phyloP scores from a whole-genome alignment of 805 yeast species.

The Spencermartinsiella europaea region DNA sequence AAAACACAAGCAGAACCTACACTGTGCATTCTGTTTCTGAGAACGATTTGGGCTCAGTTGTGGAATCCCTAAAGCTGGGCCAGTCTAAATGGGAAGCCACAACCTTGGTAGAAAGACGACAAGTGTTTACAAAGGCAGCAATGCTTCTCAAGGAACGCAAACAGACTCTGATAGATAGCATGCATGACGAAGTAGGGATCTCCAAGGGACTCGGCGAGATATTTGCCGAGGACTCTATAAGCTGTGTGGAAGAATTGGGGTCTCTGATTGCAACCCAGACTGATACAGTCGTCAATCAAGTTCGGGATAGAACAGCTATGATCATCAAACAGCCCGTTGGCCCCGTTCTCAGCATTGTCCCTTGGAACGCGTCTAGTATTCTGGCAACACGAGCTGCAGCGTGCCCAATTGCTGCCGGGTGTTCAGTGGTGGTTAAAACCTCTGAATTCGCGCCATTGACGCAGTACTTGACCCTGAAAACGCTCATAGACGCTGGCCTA shows the following conservation, averaged over 20 bases:
- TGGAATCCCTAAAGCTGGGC: conserved; percentile 1
- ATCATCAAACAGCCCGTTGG: conserved; percentile 78
- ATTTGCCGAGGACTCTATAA: conserved; percentile 64
- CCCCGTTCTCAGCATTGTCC: conserved; percentile 80
- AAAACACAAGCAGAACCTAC: neutral
- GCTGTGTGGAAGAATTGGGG: conserved; percentile 67
- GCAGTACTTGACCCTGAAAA: conserved; percentile 59
- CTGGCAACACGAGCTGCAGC: conserved; percentile 82
- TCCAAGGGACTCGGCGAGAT: conserved; percentile 63
- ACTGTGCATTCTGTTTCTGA: neutral
- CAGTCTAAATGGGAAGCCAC: conserved; percentile 5
- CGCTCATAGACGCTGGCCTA: conserved; percentile 68
- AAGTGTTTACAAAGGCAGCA: conserved; percentile 13
- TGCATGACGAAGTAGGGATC: conserved; percentile 40
- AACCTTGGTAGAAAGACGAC: conserved; percentile 2
- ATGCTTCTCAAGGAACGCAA: conserved; percentile 6
- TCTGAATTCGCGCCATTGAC: conserved; percentile 79
- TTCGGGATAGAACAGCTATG: conserved; percentile 56
- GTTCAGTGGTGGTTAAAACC: conserved; percentile 72
- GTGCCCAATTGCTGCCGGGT: conserved; percentile 80
- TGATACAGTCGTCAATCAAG: conserved; percentile 51
- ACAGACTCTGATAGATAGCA: conserved; percentile 24
- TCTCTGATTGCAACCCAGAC: conserved; percentile 70
- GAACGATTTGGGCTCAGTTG: neutral
- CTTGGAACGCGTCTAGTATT: conserved; percentile 84